Conservation (phyloP, 1,284 basidiomycete species). For the Melampsora occidentalis region DNA sequence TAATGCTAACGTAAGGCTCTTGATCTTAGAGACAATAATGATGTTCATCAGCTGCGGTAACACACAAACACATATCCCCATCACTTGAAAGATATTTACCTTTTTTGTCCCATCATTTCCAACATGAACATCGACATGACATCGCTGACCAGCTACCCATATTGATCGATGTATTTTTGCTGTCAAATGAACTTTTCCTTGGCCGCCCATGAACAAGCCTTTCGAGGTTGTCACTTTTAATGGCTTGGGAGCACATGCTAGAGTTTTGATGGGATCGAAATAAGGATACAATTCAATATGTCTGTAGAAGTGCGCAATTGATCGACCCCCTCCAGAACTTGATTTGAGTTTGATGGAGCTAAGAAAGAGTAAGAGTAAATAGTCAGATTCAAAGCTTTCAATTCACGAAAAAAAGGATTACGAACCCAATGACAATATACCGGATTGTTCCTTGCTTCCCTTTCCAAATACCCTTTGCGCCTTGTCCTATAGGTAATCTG, state of each 20-base stretch:
- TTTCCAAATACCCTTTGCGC: constrained; percentile 65
- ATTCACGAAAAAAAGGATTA: constrained; percentile 1
- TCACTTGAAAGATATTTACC: constrained; percentile 48
- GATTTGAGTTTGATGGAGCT: constrained; percentile 78
- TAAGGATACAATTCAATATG: constrained; percentile 78
- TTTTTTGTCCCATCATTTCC: constrained; percentile 71
- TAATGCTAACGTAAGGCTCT: constrained; percentile 67
- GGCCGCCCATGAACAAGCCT: constrained; percentile 62
- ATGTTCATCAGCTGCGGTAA: constrained; percentile 53
- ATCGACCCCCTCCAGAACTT: constrained; percentile 62
- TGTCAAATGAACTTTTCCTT: constrained; percentile 68
- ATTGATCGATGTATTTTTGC: constrained; percentile 70
- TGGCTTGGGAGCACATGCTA: constrained; percentile 65
- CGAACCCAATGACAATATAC: constrained; percentile 79
- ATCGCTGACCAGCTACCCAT: constrained; percentile 83
- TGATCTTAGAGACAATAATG: constrained; percentile 53
- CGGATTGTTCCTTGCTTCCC: constrained; percentile 66
- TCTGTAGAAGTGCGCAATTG: constrained; percentile 89
- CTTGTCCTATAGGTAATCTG: constrained; percentile 65
- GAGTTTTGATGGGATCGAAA: constrained; percentile 65
- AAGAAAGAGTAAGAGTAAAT: constrained; percentile 32
- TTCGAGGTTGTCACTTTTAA: constrained; percentile 64
- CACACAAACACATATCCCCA: constrained; percentile 42
- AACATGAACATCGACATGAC: constrained; percentile 69
- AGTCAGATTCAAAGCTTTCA: constrained; percentile 45